Base-by-base conservation (phyloP, 306 rosid species). In the Dryas drummondii region DNA sequence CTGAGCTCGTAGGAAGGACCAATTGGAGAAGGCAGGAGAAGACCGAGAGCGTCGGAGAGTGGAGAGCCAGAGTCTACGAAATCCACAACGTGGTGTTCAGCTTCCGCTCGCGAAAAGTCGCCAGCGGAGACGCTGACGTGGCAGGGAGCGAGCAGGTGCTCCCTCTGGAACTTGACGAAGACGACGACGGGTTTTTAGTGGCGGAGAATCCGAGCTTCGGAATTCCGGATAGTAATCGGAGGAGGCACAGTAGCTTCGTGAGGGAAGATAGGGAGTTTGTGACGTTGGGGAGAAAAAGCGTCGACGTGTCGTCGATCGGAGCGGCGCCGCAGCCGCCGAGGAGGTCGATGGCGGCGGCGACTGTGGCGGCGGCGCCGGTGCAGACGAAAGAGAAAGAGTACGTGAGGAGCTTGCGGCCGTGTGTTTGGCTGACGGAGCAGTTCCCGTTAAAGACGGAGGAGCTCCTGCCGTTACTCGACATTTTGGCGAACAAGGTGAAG, bases 361-460 rank as follows among this genome's bases (percentile, higher is more conserved):
- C 74, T 16, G 61, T 70, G 45, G 68, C 72, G 12, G 55, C 82
- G 57, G 66, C 78, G 15, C 55, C 77, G 16, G 87, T 86, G 6
- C 91, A 86, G 72, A 88, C 83, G 0, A 94, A 92, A 79, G 99
- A 94, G 71, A 94, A 94, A 57, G 99, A 94, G 82, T 94, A 78
- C 80, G 81, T 92, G 27, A 88, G 84, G 47, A 94, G 97, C 58
- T 75, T 92, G 68, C 79, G 93, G 26, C 99, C 99, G 66, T 89
- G 92, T 3, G 99, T 94, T 47, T 94, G 99, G 97, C 48, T 94
- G 32, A 94, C 97, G 82, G 99, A 94, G 62, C 91, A 90, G 70
- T 94, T 92, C 61, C 99, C 99, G n/a, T 83, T 94, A 72, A 94
- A 88, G 63, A 94, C 97, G 68, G 99, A 94, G 82, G 97, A 94